A percentile compares a stretch with the other conserved stretches of the same genome.
These are phyloP conservation scores for Trypanosoma mega DNA, from an alignment of 208 protist genomes.

Conservation along the genomic window DNA sequence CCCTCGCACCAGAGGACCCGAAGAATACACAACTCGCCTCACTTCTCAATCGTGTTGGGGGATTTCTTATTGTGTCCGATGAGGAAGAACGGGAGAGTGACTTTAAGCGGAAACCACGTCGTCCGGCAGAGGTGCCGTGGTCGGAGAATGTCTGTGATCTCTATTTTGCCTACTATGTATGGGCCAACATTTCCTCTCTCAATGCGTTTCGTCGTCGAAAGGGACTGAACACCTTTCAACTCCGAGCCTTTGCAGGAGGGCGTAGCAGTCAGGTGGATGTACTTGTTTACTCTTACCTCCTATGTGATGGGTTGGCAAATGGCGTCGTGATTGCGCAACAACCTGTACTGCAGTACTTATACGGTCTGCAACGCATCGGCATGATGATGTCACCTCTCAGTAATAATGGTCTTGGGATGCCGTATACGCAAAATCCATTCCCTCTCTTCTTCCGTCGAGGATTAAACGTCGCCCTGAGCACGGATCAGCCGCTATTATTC, in stretches of 20 bases:
- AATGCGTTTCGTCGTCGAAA: slow-evolving; percentile 92
- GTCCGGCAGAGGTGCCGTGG: slow-evolving; percentile 96
- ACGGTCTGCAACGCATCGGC: slow-evolving; percentile 95
- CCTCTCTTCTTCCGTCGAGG: slow-evolving; percentile 90
- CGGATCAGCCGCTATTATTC: slow-evolving; percentile 88
- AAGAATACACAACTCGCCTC: slow-evolving; percentile 89
- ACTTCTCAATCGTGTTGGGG: slow-evolving; percentile 92
- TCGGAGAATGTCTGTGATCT: slow-evolving; percentile 91
- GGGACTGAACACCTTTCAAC: slow-evolving; percentile 91
- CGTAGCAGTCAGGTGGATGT: slow-evolving; percentile 50
- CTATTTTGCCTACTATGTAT: slow-evolving; percentile 96
- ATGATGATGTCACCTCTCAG: slow-evolving; percentile 96
- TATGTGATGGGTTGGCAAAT: slow-evolving; percentile 92
- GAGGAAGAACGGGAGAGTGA: slow-evolving; percentile 84
- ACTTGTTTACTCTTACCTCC: slow-evolving; percentile 86
- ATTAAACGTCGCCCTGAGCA: slow-evolving; percentile 96
- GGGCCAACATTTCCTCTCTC: slow-evolving; percentile 96
- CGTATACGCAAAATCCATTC: slow-evolving; percentile 94
- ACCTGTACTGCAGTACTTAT: slow-evolving; percentile 97
- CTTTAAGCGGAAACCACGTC: slow-evolving; percentile 73
- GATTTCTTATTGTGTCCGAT: slow-evolving; percentile 96
- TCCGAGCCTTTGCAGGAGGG: slow-evolving; percentile 92
- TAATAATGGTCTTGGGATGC: slow-evolving; percentile 95
- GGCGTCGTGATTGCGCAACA: slow-evolving; percentile 90
- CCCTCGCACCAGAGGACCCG: slow-evolving; percentile 88